phyloP scores from a whole-genome alignment of 495 filamentous ascomycete species.

The Arthonia radiata region DNA sequence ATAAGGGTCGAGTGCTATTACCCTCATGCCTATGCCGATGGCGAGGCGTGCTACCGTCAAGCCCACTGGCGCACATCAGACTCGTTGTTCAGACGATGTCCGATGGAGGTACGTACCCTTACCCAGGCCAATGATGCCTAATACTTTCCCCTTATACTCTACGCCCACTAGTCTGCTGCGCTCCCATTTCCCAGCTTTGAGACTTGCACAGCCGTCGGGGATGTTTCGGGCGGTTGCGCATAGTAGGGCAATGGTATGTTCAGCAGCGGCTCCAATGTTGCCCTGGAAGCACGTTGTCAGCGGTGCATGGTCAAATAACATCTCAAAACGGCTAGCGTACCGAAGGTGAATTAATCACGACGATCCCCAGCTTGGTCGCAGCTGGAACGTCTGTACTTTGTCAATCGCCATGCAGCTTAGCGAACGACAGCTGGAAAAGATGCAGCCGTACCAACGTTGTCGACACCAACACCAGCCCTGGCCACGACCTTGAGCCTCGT shows the following conservation, averaged over 20 bases:
- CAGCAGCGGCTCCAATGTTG: conserved; percentile 46
- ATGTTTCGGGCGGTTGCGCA: conserved; percentile 41
- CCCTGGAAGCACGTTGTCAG: too few species aligned
- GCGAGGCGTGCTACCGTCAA: conserved; percentile 45
- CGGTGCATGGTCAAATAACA: too few species aligned
- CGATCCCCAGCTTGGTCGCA: conserved; percentile 38
- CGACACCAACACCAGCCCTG: conserved; percentile 47
- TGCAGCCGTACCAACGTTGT: conserved; percentile 31
- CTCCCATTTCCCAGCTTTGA: conserved; percentile 43
- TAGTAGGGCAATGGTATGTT: conserved; percentile 42
- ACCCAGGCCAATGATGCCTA: conserved; percentile 43
- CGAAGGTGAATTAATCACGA: conserved; percentile 46
- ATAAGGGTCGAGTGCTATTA: conserved; percentile 42
- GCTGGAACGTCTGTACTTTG: conserved; percentile 25
- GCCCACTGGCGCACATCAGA: conserved; percentile 23
- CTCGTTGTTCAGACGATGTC: background rate
- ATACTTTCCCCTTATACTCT: conserved; percentile 42
- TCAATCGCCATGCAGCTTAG: background rate
- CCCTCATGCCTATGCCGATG: conserved; percentile 41
- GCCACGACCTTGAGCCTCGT: conserved; percentile 44
- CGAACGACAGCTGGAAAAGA: background rate
- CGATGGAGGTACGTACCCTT: conserved; percentile 20
- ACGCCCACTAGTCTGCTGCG: conserved; percentile 40
- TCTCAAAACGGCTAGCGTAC: too few species aligned
- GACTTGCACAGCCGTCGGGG: conserved; percentile 27